Base-by-base conservation (phyloP, 1,139 yeast genomes). In the Pichia sp. region DNA sequence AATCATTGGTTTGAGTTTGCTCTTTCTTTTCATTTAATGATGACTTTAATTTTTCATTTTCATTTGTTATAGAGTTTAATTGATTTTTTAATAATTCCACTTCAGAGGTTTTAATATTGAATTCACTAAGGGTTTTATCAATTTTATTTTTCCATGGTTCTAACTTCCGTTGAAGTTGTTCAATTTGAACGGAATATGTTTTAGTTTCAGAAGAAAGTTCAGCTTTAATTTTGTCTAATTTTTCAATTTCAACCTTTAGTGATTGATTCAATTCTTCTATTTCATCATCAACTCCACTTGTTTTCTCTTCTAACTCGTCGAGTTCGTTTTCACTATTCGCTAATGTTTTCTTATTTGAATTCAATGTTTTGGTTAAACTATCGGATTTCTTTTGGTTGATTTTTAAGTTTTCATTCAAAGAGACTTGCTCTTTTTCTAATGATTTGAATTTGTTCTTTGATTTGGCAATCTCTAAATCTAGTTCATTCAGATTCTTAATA, bases 71-170 rank as follows among this genome's bases (percentile, higher is more conserved):
- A 18, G 70, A 71, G 0, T 65, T 63, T 43, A 72, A 70, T 54
- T 80, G 78, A 34, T 74, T 77, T 30, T 68, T 65, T 15, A 85
- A 62, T 65, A 88, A 73, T 39, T 79, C 79, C 18, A 86, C 74
- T 51, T 83, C 81, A 9, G 90, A 79, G 47, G 77, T 73, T 1
- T 82, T 77, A 37, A 87, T 74, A 45, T 80, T 77, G 11, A 86
- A 76, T 40, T 80, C 79, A 26, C 87, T 78, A 53, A 80, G 81
- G 50, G 83, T 84, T 25, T 76, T 75, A 51, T 79, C 81, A 37
- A 89, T 70, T 55, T 80, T 76, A 34, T 76, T 81, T 52, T 79
- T 80, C 94, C 95, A 89, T 0, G 98, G 98, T 53, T 86, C 92
- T 9, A 89, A 67, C 53, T 82, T 72, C 11, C 72, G 73, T 59